Percentiles rank a stretch among this genome's conserved stretches.
Evolutionary conservation across 1,284 basidiomycete species (phyloP).

Genomic region (Vanrija pseudolonga): DNA sequence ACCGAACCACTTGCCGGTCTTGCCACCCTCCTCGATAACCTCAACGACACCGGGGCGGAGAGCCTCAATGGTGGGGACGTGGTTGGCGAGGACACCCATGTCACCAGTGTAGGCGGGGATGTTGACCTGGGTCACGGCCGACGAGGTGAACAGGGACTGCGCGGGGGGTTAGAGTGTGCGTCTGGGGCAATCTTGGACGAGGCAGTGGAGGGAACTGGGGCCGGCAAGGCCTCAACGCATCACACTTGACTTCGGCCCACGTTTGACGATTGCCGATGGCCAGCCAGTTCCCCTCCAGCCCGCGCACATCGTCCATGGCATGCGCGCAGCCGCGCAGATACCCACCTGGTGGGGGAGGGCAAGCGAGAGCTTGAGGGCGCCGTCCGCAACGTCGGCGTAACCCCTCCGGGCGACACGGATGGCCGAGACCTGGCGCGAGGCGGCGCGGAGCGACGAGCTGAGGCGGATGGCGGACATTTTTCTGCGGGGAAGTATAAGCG

Average conservation of each 20-base stretch:
- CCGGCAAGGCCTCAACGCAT: too few relatives aligned
- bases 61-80: constrained; percentile 89
- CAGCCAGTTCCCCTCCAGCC: not conserved
- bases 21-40: constrained; percentile 73
- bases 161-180: constrained; percentile 15
- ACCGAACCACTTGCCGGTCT: constrained; percentile 92
- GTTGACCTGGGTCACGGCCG: constrained; percentile 91
- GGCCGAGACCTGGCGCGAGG: constrained; percentile 37
- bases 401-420: constrained; percentile 62
- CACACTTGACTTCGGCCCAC: too few relatives aligned
- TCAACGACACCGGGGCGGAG: constrained; percentile 89
- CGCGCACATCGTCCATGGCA: not conserved
- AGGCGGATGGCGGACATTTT: constrained; percentile 43
- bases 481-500: constrained; percentile 6
- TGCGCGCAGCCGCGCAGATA: constrained; percentile 19
- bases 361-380: constrained; percentile 73
- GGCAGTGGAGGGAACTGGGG: too few relatives aligned
- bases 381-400: constrained; percentile 69
- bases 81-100: constrained; percentile 97
- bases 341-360: constrained; percentile 88
- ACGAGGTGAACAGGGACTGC: constrained; percentile 79
- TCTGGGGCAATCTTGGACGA: not conserved
- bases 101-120: constrained; percentile 89
- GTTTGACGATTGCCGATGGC: too few relatives aligned
- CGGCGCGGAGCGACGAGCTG: constrained; percentile 43